phyloP scores from a whole-genome alignment of 2,329 filamentous ascomycete species.

The Trichoderma oligosporum region DNA sequence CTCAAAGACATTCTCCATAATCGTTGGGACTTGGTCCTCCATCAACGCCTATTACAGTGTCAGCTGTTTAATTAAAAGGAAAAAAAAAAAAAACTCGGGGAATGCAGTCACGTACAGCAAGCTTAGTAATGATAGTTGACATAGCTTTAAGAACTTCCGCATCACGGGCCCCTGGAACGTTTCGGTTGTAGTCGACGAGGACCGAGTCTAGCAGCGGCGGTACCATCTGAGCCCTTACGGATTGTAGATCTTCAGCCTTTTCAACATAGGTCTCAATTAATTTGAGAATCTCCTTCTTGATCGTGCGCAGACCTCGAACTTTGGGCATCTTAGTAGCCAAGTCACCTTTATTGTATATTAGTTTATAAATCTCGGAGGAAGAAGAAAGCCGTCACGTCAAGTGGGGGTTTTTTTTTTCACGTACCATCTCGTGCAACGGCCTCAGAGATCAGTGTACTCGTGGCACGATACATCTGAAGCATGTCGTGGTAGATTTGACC shows the following conservation, averaged over 20 bases:
- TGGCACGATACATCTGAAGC: constrained; percentile 97
- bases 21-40: constrained; percentile 95
- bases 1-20: constrained; percentile 98
- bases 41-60: constrained; percentile 65
- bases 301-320: constrained; percentile 89
- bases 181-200: constrained; percentile 92
- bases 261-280: constrained; percentile 97
- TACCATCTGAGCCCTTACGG: constrained; percentile 90
- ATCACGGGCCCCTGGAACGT: constrained; percentile 91
- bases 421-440: constrained; percentile 79
- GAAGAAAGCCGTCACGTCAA: constrained; percentile 30
- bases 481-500: constrained; percentile 97
- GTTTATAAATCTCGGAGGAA: not conserved
- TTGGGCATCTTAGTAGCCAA: constrained; percentile 97
- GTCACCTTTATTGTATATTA: constrained; percentile 53
- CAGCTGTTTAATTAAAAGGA: not conserved
- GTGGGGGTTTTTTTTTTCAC: not conserved
- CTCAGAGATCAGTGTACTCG: constrained; percentile 93
- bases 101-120: constrained; percentile 70
- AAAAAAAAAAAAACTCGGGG: not conserved
- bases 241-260: constrained; percentile 92
- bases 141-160: constrained; percentile 96
- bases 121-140: constrained; percentile 93
- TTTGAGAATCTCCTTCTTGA: constrained; percentile 99
- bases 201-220: constrained; percentile 94